Conservation (phyloP, 805 yeast genomes). For the Saturnispora sanitii region DNA sequence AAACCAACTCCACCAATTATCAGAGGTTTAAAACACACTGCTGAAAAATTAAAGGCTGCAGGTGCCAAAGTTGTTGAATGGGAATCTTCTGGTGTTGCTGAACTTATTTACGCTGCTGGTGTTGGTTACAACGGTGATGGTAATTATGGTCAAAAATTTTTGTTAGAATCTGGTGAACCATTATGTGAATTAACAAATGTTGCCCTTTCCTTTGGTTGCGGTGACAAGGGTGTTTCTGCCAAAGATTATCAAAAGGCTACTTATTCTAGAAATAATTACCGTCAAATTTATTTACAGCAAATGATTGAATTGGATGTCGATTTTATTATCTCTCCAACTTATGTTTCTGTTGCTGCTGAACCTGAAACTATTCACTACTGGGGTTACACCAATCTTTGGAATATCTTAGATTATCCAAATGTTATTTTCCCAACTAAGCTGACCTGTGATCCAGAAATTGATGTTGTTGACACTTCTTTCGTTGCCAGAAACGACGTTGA, state of each 20-base stretch:
- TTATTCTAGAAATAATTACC: slow-evolving; percentile 39
- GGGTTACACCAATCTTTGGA: slow-evolving; percentile 65
- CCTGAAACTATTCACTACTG: slow-evolving; percentile 53
- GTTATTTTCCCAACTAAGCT: slow-evolving; percentile 49
- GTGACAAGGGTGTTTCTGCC: slow-evolving; percentile 35
- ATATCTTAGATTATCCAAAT: slow-evolving; percentile 57
- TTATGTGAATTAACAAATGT: slow-evolving; percentile 43
- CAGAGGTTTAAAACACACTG: slow-evolving; percentile 37
- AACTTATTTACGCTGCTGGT: slow-evolving; percentile 46
- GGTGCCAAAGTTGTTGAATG: slow-evolving; percentile 46
- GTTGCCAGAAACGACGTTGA: slow-evolving; percentile 33
- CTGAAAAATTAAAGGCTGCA: slow-evolving; percentile 40
- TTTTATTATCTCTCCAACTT: slow-evolving; percentile 51
- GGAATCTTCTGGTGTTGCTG: slow-evolving; percentile 40
- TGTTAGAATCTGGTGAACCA: slow-evolving; percentile 60
- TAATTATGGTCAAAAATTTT: slow-evolving; percentile 37
- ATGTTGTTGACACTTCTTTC: slow-evolving; percentile 30
- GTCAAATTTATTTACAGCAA: slow-evolving; percentile 39
- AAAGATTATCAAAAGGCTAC: slow-evolving; percentile 40
- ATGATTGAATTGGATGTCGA: slow-evolving; percentile 46
- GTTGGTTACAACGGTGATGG: slow-evolving; percentile 53
- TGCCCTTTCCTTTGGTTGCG: slow-evolving; percentile 45
- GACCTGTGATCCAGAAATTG: slow-evolving; percentile 41
- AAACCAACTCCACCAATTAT: slow-evolving; percentile 41
- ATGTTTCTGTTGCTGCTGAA: slow-evolving; percentile 56